These are phyloP conservation scores for Pythium pyrilobum DNA, from an alignment of 352 stramenopile genomes.

Conservation along the genomic window DNA sequence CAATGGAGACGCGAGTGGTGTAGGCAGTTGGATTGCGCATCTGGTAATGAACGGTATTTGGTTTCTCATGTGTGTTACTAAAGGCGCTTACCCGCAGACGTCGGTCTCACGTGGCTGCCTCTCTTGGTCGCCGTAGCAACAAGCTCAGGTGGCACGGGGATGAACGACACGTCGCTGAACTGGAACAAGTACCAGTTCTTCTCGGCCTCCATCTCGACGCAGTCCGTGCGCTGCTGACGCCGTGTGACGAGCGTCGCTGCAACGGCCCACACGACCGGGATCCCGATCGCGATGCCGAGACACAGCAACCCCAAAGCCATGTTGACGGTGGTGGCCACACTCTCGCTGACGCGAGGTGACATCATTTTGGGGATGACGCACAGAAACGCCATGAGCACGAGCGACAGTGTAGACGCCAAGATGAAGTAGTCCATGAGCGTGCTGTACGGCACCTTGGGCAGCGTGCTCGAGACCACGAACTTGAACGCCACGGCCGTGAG, in stretches of 20 bases:
- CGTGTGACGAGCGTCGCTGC: background rate
- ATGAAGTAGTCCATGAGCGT: constrained; percentile 24
- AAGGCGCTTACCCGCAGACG: no score
- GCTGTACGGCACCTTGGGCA: constrained; percentile 30
- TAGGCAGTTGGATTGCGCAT: no score
- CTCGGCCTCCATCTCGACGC: constrained; percentile 12
- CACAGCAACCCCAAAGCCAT: constrained; percentile 10
- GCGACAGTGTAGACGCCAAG: constrained; percentile 7
- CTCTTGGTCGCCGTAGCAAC: background rate
- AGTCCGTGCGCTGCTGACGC: constrained; percentile 2
- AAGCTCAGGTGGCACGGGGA: background rate
- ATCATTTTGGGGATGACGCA: constrained; percentile 13
- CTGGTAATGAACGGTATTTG: no score
- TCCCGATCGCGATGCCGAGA: constrained; percentile 5
- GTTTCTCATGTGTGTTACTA: no score
- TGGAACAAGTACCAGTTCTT: constrained; percentile 24
- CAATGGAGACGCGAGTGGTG: no score
- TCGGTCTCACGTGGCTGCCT: no score
- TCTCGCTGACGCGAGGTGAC: background rate
- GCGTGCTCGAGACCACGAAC: constrained; percentile 19
- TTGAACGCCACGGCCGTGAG: constrained; percentile 29
- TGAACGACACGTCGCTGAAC: constrained; percentile 15
- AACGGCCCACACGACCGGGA: constrained; percentile 1
- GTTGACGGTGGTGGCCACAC: constrained; percentile 2
- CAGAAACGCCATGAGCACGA: constrained; percentile 15